Evolutionary conservation across 257 asterid species (phyloP), one percentile per base, ranked within the genome.

Genomic region (Voacanga thouarsii): DNA sequence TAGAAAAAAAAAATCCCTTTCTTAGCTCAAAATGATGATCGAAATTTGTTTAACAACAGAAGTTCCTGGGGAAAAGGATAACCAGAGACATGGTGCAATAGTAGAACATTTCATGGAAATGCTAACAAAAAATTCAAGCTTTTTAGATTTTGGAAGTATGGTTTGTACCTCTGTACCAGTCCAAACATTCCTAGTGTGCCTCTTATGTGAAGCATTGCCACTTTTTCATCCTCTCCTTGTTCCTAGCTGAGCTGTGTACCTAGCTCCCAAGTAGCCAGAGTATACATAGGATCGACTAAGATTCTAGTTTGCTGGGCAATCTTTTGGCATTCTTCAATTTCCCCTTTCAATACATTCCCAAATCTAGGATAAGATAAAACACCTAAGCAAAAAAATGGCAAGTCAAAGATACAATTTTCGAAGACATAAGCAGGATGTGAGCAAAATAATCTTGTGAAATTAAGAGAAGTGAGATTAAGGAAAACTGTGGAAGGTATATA

Each of bases 101-200:
- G 16, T 64, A 1, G 41, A 64, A 64, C 14, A 10, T 43, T 24
- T 64, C 8, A 24, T 39, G 39, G 39, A 0, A n/a, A 33, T 41
- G 49, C 37, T 63, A 50, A 51, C 26, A 39, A 47, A 6, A 19
- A 70, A 21, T 3, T 72, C 60, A 76, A 50, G 56, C 75, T n/a
- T 45, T 63, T 51, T 16, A 83, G 83, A 73, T 72, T 83, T 76
- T 76, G 77, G 81, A 90, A 94, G 90, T 84, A 85, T 69, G 97
- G 83, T 75, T 57, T 89, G 61, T 88, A 94, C 72, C 99, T 87
- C 53, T 92, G 98, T 23, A 98, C 99, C 30, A 94, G 78, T 69
- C 98, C 97, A 73, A 89, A 90, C 96, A 94, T 89, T 63, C 97
- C 95, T 0, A 92, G 86, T 33, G 99, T 94, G 63, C 97, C 99